These are phyloP conservation scores for Chlamydomonas asymmetrica DNA, from an alignment of 139 green algal genomes.

Conservation along the genomic window DNA sequence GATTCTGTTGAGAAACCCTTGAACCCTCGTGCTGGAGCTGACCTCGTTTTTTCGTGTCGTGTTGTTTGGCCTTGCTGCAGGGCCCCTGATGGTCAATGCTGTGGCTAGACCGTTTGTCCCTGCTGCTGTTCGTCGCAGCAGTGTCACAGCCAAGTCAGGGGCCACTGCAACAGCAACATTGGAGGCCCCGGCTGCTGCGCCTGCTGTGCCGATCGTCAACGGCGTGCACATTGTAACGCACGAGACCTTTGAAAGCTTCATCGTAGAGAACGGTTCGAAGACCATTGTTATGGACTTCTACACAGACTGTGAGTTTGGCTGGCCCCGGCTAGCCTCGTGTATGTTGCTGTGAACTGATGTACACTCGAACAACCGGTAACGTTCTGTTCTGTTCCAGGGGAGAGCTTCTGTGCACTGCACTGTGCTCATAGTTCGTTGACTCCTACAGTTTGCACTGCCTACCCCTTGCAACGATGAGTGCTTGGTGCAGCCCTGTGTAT, in stretches of 20 bases:
- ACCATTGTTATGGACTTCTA: slow-evolving; percentile 10
- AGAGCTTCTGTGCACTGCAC: no score
- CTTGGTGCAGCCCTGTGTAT: background rate
- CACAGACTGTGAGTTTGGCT: slow-evolving; percentile 2
- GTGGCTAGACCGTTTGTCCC: no score
- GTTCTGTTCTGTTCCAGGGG: background rate
- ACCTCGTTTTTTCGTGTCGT: no score
- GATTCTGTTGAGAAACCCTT: no score
- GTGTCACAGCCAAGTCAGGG: no score
- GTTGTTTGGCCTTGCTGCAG: no score
- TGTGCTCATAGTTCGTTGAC: no score
- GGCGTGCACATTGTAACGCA: background rate
- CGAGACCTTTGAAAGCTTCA: slow-evolving; percentile 2
- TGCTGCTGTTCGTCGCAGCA: no score
- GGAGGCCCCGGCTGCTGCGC: background rate
- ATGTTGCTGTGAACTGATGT: background rate
- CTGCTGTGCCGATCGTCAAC: background rate
- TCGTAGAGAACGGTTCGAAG: slow-evolving; percentile 12
- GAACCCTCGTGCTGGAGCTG: no score
- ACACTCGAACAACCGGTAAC: background rate
- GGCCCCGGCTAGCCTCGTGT: background rate
- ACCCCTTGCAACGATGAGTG: background rate
- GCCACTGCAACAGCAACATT: no score
- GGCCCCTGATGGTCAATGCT: no score
- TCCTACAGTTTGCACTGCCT: background rate